A percentile compares a stretch with the other conserved stretches of the same genome.
phyloP scores from a whole-genome alignment of 805 yeast species.

The Groenewaldozyma tartarivorans region DNA sequence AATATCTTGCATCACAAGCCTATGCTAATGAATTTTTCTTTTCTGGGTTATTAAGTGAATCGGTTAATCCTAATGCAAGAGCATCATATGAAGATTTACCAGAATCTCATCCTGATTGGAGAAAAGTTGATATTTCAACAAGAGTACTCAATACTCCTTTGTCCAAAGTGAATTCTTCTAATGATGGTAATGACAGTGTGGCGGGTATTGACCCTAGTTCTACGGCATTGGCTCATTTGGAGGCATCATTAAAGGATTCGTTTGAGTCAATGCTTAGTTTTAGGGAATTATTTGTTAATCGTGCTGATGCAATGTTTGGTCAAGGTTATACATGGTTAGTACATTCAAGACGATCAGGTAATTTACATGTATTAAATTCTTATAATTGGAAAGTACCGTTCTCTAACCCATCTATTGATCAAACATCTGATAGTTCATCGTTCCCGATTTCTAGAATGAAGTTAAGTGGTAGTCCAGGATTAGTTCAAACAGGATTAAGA shows the following conservation, averaged over 20 bases:
- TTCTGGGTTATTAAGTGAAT: constrained; percentile 16
- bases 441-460: too few species aligned
- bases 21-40: constrained; percentile 88
- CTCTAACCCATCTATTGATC: constrained; percentile 16
- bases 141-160: constrained; percentile 19
- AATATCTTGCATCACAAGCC: constrained; percentile 65
- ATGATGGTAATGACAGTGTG: constrained; percentile 24
- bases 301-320: constrained; percentile 72
- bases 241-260: constrained; percentile 27
- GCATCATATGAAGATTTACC: constrained; percentile 7
- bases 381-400: constrained; percentile 88
- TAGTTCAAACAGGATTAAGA: background rate
- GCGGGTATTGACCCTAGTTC: constrained; percentile 3
- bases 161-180: constrained; percentile 24
- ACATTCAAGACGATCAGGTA: constrained; percentile 19
- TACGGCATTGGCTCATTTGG: constrained; percentile 7
- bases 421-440: background rate
- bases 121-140: constrained; percentile 18
- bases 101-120: constrained; percentile 15
- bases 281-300: constrained; percentile 59
- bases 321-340: constrained; percentile 94
- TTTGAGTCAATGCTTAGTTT: constrained; percentile 78
- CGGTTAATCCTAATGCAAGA: constrained; percentile 18
- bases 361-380: constrained; percentile 68
- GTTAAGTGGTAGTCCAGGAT: background rate